phyloP scores from a whole-genome alignment of 2,329 filamentous ascomycete genomes.

The Fusarium verticillioides region DNA sequence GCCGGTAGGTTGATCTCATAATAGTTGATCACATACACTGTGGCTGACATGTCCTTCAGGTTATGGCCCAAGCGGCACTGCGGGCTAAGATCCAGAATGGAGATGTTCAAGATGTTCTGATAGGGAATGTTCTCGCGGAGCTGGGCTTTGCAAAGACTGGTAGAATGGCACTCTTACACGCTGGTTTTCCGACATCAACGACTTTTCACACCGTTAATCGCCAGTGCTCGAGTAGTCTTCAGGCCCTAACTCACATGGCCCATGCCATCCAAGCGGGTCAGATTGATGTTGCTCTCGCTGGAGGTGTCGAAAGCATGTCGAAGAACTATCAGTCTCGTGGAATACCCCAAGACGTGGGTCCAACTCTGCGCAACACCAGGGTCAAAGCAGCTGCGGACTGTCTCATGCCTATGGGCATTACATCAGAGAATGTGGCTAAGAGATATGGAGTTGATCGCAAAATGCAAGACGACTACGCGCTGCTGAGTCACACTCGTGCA shows the following conservation, averaged over 20 bases:
- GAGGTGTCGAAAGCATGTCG: slow-evolving; percentile 96
- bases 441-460: slow-evolving; percentile 76
- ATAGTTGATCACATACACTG: fast-evolving
- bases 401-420: slow-evolving; percentile 93
- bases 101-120: slow-evolving; percentile 77
- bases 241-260: slow-evolving; percentile 79
- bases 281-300: slow-evolving; percentile 79
- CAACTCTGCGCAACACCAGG: slow-evolving; percentile 70
- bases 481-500: slow-evolving; percentile 77
- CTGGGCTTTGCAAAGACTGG: slow-evolving; percentile 89
- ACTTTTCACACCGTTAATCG: slow-evolving; percentile 88
- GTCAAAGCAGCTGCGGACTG: slow-evolving; percentile 81
- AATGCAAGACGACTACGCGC: slow-evolving; percentile 86
- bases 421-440: slow-evolving; percentile 87
- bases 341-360: slow-evolving; percentile 83
- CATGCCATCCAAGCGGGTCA: slow-evolving; percentile 78
- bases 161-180: slow-evolving; percentile 87
- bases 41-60: fast-evolving
- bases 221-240: slow-evolving; percentile 83
- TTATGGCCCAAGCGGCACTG: slow-evolving; percentile 43
- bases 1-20: slow-evolving; percentile 51
- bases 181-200: slow-evolving; percentile 76
- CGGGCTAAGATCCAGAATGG: slow-evolving; percentile 61
- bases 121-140: slow-evolving; percentile 89
- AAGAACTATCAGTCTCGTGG: slow-evolving; percentile 84